Percentiles rank a stretch among this genome's conserved stretches.
Evolutionary conservation across 2,329 filamentous ascomycete genomes (phyloP).

Genomic region (Aspergillus arachidicola): DNA sequence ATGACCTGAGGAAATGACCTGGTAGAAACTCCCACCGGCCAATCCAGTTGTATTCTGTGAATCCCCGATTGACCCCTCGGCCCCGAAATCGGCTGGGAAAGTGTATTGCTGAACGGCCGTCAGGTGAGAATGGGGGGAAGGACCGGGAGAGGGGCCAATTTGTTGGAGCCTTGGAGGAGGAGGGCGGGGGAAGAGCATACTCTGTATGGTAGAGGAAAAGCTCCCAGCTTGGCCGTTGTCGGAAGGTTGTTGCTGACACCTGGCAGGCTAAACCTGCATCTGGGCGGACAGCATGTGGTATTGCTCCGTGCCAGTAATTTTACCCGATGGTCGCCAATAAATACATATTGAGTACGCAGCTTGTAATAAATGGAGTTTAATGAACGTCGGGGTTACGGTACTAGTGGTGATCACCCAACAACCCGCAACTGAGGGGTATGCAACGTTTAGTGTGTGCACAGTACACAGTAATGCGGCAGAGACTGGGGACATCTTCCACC

Average conservation of each 20-base stretch:
- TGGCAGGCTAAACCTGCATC: slow-evolving; percentile 3
- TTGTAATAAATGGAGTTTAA: slow-evolving; percentile 7
- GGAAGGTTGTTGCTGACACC: slow-evolving; percentile 20
- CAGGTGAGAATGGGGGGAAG: slow-evolving; percentile 1
- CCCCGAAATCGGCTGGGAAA: slow-evolving; percentile 33
- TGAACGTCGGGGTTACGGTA: neutral
- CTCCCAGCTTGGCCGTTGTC: slow-evolving; percentile 34
- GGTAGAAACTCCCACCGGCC: slow-evolving; percentile 19
- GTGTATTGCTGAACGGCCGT: neutral
- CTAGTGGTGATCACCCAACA: slow-evolving; percentile 17
- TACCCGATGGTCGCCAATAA: slow-evolving; percentile 18
- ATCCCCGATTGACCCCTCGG: slow-evolving; percentile 21
- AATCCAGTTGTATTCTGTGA: slow-evolving; percentile 21
- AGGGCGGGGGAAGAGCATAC: slow-evolving; percentile 14
- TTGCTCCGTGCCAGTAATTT: slow-evolving; percentile 28
- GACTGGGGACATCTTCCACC: too few species aligned
- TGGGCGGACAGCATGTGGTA: slow-evolving; percentile 21
- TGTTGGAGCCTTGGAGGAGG: slow-evolving; percentile 11
- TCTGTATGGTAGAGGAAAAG: slow-evolving; percentile 20
- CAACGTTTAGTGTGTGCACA: slow-evolving; percentile 13
- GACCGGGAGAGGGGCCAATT: slow-evolving; percentile 7
- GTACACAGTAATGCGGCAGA: neutral
- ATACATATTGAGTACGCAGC: slow-evolving; percentile 22
- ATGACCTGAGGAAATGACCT: slow-evolving; percentile 32
- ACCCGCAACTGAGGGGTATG: slow-evolving; percentile 21